Conservation (phyloP, 805 yeast genomes). For the Blastobotrys terrestris region DNA sequence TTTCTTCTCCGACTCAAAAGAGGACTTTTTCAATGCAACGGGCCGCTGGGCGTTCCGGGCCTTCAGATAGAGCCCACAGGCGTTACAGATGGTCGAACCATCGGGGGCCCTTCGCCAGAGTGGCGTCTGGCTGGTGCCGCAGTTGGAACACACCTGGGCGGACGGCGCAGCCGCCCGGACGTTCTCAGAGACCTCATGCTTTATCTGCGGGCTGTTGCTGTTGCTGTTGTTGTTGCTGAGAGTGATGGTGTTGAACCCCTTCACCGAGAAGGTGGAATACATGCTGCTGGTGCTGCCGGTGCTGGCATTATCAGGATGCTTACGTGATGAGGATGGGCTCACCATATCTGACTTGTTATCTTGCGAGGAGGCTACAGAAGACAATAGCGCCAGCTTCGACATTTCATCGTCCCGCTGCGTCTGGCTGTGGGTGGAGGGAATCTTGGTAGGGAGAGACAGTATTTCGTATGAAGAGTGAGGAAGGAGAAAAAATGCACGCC, state of each 20-base stretch:
- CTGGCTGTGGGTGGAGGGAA: background rate
- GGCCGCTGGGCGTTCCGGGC: conserved; percentile 62
- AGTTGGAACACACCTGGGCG: conserved; percentile 67
- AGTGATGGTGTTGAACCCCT: conserved; percentile 1
- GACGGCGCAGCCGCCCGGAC: conserved; percentile 6
- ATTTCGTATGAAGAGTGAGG: background rate
- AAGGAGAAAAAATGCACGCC: background rate
- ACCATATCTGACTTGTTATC: background rate
- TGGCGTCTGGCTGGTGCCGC: conserved; percentile 89
- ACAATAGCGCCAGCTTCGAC: background rate
- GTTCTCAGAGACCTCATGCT: background rate
- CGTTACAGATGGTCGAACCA: conserved; percentile 90
- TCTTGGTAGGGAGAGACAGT: background rate
- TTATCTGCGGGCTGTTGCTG: background rate
- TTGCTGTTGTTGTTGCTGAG: background rate
- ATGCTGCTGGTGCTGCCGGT: background rate
- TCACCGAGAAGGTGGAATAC: conserved; percentile 8
- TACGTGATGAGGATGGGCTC: background rate
- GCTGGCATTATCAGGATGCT: background rate
- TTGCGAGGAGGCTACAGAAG: background rate
- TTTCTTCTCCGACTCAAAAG: background rate
- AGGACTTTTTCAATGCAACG: conserved; percentile 42
- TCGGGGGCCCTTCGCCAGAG: conserved; percentile 91
- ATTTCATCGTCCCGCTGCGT: background rate
- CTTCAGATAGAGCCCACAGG: conserved; percentile 79